phyloP scores from a whole-genome alignment of 352 stramenopile genomes.

The Phytophthora litchii region DNA sequence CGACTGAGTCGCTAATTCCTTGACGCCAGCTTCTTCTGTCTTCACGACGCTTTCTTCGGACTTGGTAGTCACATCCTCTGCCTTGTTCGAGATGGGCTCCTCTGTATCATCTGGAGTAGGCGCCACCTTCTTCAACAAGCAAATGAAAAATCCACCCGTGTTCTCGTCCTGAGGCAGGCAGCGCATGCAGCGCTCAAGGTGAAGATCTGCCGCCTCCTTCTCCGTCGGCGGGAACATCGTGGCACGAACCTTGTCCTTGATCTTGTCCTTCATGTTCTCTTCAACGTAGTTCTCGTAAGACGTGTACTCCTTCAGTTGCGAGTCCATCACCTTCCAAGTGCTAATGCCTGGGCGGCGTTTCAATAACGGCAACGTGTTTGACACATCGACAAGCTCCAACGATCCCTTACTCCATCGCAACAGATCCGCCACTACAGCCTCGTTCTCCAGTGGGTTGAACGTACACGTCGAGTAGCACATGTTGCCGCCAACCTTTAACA shows the following conservation, averaged over 20 bases:
- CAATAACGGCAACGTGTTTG: conserved; percentile 78
- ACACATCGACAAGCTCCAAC: conserved; percentile 93
- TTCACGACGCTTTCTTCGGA: conserved; percentile 20
- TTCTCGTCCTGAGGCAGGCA: conserved; percentile 96
- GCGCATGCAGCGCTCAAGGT: conserved; percentile 95
- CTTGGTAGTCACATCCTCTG: conserved; percentile 9
- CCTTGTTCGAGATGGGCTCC: conserved; percentile 10
- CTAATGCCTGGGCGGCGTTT: conserved; percentile 87
- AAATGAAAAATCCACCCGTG: conserved; percentile 99
- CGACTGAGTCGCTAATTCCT: conserved; percentile 11
- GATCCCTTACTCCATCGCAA: conserved; percentile 91
- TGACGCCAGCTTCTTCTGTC: conserved; percentile 18
- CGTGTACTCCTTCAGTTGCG: conserved; percentile 79
- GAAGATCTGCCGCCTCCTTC: conserved; percentile 71
- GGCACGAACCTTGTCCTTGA: conserved; percentile 80
- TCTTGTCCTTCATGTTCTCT: conserved; percentile 59
- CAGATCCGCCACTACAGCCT: conserved; percentile 98
- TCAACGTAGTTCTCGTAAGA: conserved; percentile 71
- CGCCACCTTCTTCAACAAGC: conserved; percentile 93
- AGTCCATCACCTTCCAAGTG: conserved; percentile 95
- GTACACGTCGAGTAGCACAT: conserved; percentile 98
- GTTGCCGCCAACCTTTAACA: conserved; percentile 92
- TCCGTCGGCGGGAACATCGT: conserved; percentile 92
- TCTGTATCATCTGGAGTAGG: conserved; percentile 53
- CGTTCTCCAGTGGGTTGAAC: conserved; percentile 99